Base-by-base conservation (phyloP, 345 rosid genomes). In the Salix udensis region DNA sequence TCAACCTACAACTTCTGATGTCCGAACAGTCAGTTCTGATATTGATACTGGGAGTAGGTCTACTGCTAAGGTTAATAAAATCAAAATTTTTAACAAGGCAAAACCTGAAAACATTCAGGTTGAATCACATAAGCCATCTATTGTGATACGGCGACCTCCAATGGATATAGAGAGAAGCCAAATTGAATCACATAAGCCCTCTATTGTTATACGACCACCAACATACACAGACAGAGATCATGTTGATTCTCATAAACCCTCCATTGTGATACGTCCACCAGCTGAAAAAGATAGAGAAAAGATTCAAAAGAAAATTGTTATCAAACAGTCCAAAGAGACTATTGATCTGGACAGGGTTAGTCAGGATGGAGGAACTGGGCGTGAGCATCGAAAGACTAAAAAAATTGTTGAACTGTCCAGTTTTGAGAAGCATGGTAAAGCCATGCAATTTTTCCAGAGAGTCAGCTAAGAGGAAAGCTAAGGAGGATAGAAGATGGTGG, bases 211-310 rank as follows among this genome's bases (percentile, higher is more conserved):
- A 72, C 83, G 80, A 71, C 91, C 94, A 68, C 91, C 90, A n/a
- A 70, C 88, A 65, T 88, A 80, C 75, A 72, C 76, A 67, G 96
- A 87, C 18, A 89, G 80, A 84, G 89, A 84, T 73, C 89, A 84
- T 77, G 84, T 80, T 74, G 94, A 91, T 80, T 77, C 87, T 82
- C 89, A 86, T 81, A 92, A 87, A 83, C 92, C 91, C 61, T 88
- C 93, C 71, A 81, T 93, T 44, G 91, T 93, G 77, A 93, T 96
- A 82, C 87, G 90, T 50, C 99, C 97, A 15, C 99, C 97, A 1
- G 82, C 89, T 12, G 88, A 86, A 4, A 85, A 79, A 67, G 94
- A 89, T 71, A 89, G 87, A 82, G 94, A 89, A 46, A 91, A 82
- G 76, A 76, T 84, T 78, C 94, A 82, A 80, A 93, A 91, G 84